Conservation (phyloP, 139 green algal genomes). For the Chlorokybus atmophyticus region DNA sequence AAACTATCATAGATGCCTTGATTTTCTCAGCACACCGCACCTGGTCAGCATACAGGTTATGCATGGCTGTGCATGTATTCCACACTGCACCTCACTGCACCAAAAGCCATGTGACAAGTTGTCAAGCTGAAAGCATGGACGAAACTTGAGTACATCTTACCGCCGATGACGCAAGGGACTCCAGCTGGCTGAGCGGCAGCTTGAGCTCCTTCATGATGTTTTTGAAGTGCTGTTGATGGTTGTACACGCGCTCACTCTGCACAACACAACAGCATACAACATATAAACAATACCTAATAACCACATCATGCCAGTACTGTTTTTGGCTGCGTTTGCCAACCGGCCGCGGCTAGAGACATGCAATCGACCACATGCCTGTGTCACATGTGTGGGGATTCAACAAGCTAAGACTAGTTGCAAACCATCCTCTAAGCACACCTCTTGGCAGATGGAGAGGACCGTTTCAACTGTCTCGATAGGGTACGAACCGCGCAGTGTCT, state of each 20-base stretch:
- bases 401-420: conserved; percentile 22
- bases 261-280: too few species aligned
- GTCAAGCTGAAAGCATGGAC: too few species aligned
- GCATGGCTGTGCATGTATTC: too few species aligned
- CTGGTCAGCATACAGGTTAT: too few species aligned
- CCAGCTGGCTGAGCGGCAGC: conserved; percentile 30
- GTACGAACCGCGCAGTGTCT: conserved; percentile 62
- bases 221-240: conserved; percentile 31
- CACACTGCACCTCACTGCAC: too few species aligned
- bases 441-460: conserved; percentile 58
- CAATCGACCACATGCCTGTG: too few species aligned
- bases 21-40: conserved; percentile 26
- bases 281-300: too few species aligned
- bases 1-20: conserved; percentile 24
- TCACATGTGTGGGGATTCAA: too few species aligned
- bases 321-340: too few species aligned
- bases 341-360: too few species aligned
- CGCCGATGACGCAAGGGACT: conserved; percentile 33
- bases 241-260: conserved; percentile 32
- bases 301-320: too few species aligned
- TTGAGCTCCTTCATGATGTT: conserved; percentile 26
- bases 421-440: conserved; percentile 49
- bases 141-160: conserved; percentile 10
- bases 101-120: too few species aligned
- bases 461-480: conserved; percentile 49